Percentiles rank a stretch among this genome's conserved stretches.
These are phyloP conservation scores for Clarkia xantiana DNA, from an alignment of 345 rosid species.

Conservation along the genomic window DNA sequence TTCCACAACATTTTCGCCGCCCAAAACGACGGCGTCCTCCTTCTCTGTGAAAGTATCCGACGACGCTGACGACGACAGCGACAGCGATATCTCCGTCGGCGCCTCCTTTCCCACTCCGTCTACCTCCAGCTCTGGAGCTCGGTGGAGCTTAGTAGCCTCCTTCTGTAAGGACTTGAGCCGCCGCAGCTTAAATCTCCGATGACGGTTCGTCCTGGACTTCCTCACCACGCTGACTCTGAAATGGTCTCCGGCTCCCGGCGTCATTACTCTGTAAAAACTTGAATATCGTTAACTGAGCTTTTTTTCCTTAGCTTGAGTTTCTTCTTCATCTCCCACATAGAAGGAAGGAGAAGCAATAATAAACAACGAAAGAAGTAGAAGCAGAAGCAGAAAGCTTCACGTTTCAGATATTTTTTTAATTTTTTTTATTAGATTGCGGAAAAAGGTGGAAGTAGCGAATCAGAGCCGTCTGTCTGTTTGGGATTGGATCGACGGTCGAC, in stretches of 20 bases:
- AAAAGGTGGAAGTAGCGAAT: not conserved
- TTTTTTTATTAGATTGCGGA: no score
- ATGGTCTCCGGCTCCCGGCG: not conserved
- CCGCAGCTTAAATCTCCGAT: constrained; percentile 5
- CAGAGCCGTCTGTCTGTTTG: constrained; percentile 5
- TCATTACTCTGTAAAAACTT: not conserved
- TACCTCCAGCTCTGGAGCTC: not conserved
- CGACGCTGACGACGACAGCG: constrained; percentile 1
- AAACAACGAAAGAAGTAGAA: not conserved
- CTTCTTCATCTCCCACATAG: not conserved
- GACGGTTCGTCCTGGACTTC: not conserved
- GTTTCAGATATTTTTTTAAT: not conserved
- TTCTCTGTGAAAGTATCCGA: not conserved
- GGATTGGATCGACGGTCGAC: constrained; percentile 1
- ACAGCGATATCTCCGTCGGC: constrained; percentile 8
- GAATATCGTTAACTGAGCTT: not conserved
- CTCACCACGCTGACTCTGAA: not conserved
- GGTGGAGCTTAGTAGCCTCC: not conserved
- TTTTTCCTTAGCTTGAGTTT: not conserved
- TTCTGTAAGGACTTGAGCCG: not conserved
- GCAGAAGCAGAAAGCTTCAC: not conserved
- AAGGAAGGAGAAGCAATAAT: not conserved
- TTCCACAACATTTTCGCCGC: not conserved
- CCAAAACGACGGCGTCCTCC: not conserved
- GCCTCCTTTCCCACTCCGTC: not conserved